Evolutionary conservation across 208 protist genomes (phyloP).

Genomic region (Trypanosoma scelopori): DNA sequence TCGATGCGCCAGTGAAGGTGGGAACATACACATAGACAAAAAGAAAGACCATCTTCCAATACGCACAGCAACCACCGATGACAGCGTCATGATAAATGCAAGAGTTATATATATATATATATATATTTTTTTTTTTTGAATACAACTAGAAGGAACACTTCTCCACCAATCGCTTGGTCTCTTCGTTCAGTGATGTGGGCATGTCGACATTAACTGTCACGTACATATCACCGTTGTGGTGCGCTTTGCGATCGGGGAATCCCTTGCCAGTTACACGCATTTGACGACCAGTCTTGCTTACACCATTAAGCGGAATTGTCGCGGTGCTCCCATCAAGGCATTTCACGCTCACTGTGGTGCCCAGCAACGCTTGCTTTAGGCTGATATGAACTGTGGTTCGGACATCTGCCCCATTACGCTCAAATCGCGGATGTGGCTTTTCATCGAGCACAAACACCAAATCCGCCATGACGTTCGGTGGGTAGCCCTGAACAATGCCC

Average conservation of each 20-base stretch:
- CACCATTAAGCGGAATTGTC: conserved; percentile 60
- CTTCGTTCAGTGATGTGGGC: conserved; percentile 70
- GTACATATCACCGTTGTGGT: conserved; percentile 72
- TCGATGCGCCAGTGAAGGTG: no score
- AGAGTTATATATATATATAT: no score
- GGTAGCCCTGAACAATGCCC: conserved; percentile 78
- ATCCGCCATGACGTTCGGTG: conserved; percentile 91
- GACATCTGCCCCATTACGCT: conserved; percentile 87
- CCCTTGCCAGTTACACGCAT: conserved; percentile 67
- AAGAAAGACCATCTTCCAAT: no score
- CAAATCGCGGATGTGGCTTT: conserved; percentile 90
- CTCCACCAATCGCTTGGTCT: conserved; percentile 75
- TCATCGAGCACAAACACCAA: conserved; percentile 96
- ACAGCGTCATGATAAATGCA: conserved; percentile 6
- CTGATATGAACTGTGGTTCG: conserved; percentile 77
- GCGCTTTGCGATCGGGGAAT: conserved; percentile 76
- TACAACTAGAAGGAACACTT: conserved; percentile 75
- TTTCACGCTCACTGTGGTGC: conserved; percentile 63
- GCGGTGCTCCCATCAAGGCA: conserved; percentile 63
- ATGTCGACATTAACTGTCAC: conserved; percentile 76
- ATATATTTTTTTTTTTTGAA: no score
- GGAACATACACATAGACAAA: no score
- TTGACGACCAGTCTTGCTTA: conserved; percentile 77
- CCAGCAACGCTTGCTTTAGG: conserved; percentile 82
- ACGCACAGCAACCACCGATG: background rate